These are phyloP conservation scores for Scortechinia acanthostroma DNA, from an alignment of 2,329 filamentous ascomycete species.

Conservation along the genomic window DNA sequence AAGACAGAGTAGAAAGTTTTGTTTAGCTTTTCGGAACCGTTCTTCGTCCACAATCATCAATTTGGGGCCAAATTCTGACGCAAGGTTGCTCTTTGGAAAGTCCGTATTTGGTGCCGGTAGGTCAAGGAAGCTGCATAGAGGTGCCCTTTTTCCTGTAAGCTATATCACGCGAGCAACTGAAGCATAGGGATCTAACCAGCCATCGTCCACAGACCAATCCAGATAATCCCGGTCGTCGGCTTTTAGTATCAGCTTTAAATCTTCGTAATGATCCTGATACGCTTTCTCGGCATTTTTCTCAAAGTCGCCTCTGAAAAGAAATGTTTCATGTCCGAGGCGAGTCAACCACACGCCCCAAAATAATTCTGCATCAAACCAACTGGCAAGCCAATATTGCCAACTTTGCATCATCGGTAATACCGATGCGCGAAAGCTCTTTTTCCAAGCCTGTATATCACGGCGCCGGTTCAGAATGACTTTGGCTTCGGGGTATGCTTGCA, in stretches of 20 bases:
- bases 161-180: background rate
- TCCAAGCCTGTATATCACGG: background rate
- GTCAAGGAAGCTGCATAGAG: background rate
- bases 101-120: background rate
- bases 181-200: background rate
- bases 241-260: background rate
- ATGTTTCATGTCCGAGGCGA: background rate
- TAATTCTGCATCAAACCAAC: background rate
- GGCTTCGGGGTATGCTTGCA: background rate
- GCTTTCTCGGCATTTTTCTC: background rate
- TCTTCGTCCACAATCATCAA: background rate
- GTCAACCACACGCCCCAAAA: background rate
- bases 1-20: background rate
- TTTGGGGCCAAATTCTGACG: background rate
- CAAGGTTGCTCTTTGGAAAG: background rate
- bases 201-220: background rate
- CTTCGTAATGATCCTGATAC: background rate
- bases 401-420: conserved; percentile 1
- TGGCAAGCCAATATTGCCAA: background rate
- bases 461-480: background rate
- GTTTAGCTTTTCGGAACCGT: background rate
- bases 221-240: background rate
- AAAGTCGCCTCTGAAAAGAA: background rate
- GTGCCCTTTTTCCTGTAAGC: background rate
- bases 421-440: background rate